A percentile compares a stretch with the other conserved stretches of the same genome.
phyloP scores from a whole-genome alignment of 2,329 filamentous ascomycete species.

The Fusarium gaditjirri region DNA sequence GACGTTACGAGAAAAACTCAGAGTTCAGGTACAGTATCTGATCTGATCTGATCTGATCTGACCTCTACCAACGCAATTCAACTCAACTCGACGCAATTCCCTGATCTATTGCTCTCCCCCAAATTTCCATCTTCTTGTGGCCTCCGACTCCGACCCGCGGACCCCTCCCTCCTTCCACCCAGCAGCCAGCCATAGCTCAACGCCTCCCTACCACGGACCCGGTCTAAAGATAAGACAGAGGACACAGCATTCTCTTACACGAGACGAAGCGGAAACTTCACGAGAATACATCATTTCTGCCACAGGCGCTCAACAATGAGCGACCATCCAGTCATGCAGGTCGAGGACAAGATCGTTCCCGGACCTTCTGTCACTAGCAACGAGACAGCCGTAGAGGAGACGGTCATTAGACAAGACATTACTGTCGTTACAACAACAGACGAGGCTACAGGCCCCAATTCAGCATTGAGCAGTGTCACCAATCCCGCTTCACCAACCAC shows the following conservation, averaged over 20 bases:
- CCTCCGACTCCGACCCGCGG: conserved; percentile 32
- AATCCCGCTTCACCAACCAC: conserved; percentile 28
- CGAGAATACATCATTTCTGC: conserved; percentile 8
- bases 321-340: conserved; percentile 43
- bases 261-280: conserved; percentile 13
- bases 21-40: background rate
- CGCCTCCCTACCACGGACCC: conserved; percentile 4
- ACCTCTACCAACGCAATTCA: background rate
- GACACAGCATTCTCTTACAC: conserved; percentile 24
- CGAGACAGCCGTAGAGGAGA: conserved; percentile 26
- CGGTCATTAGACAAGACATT: conserved; percentile 12
- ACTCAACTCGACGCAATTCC: conserved; percentile 2
- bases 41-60: background rate
- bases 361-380: conserved; percentile 20
- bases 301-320: conserved; percentile 39
- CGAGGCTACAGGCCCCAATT: conserved; percentile 2
- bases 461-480: conserved; percentile 20
- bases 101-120: conserved; percentile 5
- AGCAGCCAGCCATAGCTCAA: conserved; percentile 23
- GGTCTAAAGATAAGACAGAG: conserved; percentile 7
- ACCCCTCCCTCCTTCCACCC: conserved; percentile 29
- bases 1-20: background rate
- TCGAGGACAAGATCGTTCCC: conserved; percentile 39
- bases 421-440: conserved; percentile 12
- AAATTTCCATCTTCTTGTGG: conserved; percentile 24